phyloP scores from a whole-genome alignment of 2,329 filamentous ascomycete genomes.

The Cladosporium oxysporum region DNA sequence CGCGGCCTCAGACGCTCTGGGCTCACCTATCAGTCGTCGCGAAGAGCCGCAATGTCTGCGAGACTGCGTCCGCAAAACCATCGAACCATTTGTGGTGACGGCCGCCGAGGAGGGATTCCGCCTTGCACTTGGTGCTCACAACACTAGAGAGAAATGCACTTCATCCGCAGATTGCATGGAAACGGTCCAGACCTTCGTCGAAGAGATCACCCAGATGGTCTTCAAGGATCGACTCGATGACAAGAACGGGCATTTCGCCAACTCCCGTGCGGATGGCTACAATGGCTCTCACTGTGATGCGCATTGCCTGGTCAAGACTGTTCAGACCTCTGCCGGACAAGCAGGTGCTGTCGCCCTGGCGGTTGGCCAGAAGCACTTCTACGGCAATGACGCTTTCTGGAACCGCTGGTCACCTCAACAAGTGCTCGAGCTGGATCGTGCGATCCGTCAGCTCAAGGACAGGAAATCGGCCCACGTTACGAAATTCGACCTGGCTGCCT shows the following conservation, averaged over 20 bases:
- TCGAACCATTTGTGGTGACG: neutral
- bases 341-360: neutral
- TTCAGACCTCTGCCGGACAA: neutral
- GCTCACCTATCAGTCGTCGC: neutral
- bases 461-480: neutral
- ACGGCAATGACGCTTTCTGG: neutral
- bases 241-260: neutral
- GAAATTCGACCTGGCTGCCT: neutral
- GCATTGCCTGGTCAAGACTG: neutral
- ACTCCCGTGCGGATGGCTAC: neutral
- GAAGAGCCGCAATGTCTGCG: neutral
- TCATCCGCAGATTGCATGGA: neutral
- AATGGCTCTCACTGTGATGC: neutral
- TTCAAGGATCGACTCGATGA: neutral
- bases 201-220: neutral
- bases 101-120: neutral
- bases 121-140: neutral
- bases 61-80: neutral
- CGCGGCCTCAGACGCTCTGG: neutral
- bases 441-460: neutral
- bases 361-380: conserved; percentile 8
- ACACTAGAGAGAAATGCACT: neutral
- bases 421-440: neutral
- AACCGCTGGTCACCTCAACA: neutral
- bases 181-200: neutral